Evolutionary conservation across 768 basidiomycete genomes (phyloP).

Genomic region (Suillus hirtellus): DNA sequence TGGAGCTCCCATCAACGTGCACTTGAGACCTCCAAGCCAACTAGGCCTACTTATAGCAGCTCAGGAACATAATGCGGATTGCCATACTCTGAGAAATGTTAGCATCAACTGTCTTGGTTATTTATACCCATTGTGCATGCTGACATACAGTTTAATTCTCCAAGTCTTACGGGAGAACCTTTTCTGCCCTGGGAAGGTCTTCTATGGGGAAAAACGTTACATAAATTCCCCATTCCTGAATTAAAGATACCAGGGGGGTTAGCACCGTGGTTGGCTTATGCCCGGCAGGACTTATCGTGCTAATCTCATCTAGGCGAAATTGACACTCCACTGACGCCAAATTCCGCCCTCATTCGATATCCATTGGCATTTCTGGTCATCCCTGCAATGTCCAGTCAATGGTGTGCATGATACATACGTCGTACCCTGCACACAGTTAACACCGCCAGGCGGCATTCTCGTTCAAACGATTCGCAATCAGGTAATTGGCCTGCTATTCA

Average conservation of each 20-base stretch:
- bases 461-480: not conserved
- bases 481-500: slow-evolving; percentile 11
- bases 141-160: not conserved
- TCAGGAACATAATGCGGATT: not conserved
- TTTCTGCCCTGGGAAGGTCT: not conserved
- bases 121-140: not conserved
- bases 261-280: not conserved
- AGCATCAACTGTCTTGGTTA: not conserved
- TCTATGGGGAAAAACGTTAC: slow-evolving; percentile 2
- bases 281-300: slow-evolving; percentile 18
- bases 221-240: not conserved
- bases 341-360: slow-evolving; percentile 7
- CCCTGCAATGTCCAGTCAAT: not conserved
- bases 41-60: not conserved
- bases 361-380: not conserved
- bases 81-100: not conserved
- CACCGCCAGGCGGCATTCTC: not conserved
- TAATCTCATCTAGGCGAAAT: slow-evolving; percentile 32
- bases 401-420: not conserved
- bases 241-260: not conserved
- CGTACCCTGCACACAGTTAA: not conserved
- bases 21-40: too few relatives aligned
- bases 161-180: not conserved
- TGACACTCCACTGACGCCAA: not conserved
- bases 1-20: slow-evolving; percentile 5